phyloP scores from a whole-genome alignment of 495 filamentous ascomycete genomes.

The Darksidea phi region DNA sequence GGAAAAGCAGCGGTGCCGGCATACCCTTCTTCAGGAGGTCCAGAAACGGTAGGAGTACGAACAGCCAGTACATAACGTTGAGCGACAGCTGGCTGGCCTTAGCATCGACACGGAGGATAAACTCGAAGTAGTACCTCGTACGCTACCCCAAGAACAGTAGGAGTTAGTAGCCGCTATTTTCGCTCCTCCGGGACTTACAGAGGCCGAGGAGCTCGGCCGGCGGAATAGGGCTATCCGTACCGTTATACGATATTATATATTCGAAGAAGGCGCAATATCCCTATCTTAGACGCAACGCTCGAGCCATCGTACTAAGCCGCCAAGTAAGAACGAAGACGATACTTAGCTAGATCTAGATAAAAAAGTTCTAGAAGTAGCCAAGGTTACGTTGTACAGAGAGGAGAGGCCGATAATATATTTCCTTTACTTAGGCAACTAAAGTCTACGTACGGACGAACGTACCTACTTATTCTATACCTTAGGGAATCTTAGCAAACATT shows the following conservation, averaged over 20 bases:
- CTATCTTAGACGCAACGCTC: constrained; percentile 3
- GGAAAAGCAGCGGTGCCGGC: constrained; percentile 36
- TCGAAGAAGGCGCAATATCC: constrained; percentile 28
- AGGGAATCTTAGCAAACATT: constrained; percentile 44
- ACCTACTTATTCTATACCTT: constrained; percentile 36
- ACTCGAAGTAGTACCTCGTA: constrained; percentile 4
- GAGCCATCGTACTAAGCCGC: constrained; percentile 10
- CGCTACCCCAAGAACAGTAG: constrained; percentile 22
- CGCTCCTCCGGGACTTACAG: constrained; percentile 9
- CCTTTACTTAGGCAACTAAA: constrained; percentile 44
- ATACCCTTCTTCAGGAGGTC: constrained; percentile 31
- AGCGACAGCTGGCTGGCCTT: constrained; percentile 38
- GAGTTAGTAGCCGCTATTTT: constrained; percentile 29
- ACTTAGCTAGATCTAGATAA: constrained; percentile 4
- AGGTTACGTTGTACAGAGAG: constrained; percentile 39
- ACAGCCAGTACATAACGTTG: constrained; percentile 38
- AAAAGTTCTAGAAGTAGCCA: constrained; percentile 30
- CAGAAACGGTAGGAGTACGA: constrained; percentile 38
- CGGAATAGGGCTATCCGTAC: constrained; percentile 28
- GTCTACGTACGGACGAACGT: constrained; percentile 38
- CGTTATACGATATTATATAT: constrained; percentile 21
- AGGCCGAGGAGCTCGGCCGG: constrained; percentile 22
- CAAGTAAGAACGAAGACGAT: constrained; percentile 16
- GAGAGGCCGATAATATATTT: constrained; percentile 46
- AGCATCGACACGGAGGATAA: constrained; percentile 9